Evolutionary conservation across 352 stramenopile species (phyloP).

Genomic region (Pythium rhizo-oryzae): DNA sequence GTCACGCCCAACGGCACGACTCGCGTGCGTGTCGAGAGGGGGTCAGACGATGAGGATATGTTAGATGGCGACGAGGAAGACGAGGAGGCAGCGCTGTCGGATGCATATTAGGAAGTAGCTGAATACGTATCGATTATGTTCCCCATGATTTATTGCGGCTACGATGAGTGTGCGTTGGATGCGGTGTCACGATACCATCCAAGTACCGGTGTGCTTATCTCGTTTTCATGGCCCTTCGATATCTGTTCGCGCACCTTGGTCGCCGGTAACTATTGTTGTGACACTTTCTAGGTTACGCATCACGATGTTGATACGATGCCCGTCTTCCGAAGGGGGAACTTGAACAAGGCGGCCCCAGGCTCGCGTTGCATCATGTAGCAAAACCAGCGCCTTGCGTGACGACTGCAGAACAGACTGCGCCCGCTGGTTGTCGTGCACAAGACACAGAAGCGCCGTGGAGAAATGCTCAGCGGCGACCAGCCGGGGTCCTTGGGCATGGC

Average conservation of each 20-base stretch:
- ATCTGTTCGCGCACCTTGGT: background rate
- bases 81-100: slow-evolving; percentile 36
- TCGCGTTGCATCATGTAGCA: slow-evolving; percentile 1
- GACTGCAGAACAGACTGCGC: slow-evolving; percentile 42
- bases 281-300: slow-evolving; percentile 7
- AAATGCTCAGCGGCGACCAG: slow-evolving; percentile 25
- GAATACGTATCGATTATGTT: background rate
- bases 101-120: slow-evolving; percentile 21
- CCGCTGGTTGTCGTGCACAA: slow-evolving; percentile 73
- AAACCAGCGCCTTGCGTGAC: slow-evolving; percentile 5
- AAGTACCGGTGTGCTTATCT: background rate
- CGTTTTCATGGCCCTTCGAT: background rate
- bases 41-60: slow-evolving; percentile 28
- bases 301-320: background rate
- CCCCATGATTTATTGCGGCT: background rate
- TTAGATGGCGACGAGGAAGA: slow-evolving; percentile 27
- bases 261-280: background rate
- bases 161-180: too few species aligned
- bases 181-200: too few species aligned
- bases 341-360: background rate
- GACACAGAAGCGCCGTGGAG: slow-evolving; percentile 48
- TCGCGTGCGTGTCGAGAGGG: slow-evolving; percentile 56
- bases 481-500: background rate
- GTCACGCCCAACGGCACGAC: slow-evolving; percentile 70
- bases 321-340: background rate